These are phyloP conservation scores for Halophytophthora batemanensis DNA, from an alignment of 352 stramenopile species.

Conservation along the genomic window DNA sequence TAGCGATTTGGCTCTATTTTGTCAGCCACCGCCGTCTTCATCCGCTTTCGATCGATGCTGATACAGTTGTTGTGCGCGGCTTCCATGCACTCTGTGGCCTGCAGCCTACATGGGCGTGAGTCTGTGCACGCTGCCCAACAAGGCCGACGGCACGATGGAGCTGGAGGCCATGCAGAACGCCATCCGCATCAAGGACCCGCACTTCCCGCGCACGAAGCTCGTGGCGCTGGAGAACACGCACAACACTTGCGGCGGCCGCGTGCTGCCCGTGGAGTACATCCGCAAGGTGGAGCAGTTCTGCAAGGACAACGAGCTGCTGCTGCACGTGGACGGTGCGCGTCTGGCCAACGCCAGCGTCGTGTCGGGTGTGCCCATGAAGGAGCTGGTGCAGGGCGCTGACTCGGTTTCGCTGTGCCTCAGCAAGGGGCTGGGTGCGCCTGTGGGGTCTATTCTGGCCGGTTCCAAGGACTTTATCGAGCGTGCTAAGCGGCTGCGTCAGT, in stretches of 20 bases:
- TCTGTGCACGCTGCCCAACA: slow-evolving; percentile 81
- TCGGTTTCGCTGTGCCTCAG: slow-evolving; percentile 95
- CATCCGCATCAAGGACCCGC: slow-evolving; percentile 72
- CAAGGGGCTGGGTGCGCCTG: slow-evolving; percentile 93
- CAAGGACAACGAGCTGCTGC: slow-evolving; percentile 69
- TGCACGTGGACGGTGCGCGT: slow-evolving; percentile 95
- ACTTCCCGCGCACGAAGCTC: slow-evolving; percentile 85
- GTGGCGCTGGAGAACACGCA: slow-evolving; percentile 98
- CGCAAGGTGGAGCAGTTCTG: slow-evolving; percentile 68
- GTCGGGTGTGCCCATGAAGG: slow-evolving; percentile 56
- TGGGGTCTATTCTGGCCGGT: slow-evolving; percentile 93
- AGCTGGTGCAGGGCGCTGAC: slow-evolving; percentile 84
- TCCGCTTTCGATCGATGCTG: slow-evolving; percentile 1
- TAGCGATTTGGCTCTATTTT: no score
- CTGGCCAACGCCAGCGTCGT: slow-evolving; percentile 95
- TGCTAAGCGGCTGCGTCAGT: slow-evolving; percentile 92
- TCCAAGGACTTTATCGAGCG: slow-evolving; percentile 86
- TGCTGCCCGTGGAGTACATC: slow-evolving; percentile 87
- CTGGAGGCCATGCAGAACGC: slow-evolving; percentile 76
- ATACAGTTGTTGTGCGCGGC: slow-evolving; percentile 1
- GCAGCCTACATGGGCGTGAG: slow-evolving; percentile 89
- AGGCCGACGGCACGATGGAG: slow-evolving; percentile 80
- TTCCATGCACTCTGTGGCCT: no score
- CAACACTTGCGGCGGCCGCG: slow-evolving; percentile 93
- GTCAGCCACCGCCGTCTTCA: not conserved